Conservation (phyloP, 116 monocot genomes). For the Trichopus zeylanicus region DNA sequence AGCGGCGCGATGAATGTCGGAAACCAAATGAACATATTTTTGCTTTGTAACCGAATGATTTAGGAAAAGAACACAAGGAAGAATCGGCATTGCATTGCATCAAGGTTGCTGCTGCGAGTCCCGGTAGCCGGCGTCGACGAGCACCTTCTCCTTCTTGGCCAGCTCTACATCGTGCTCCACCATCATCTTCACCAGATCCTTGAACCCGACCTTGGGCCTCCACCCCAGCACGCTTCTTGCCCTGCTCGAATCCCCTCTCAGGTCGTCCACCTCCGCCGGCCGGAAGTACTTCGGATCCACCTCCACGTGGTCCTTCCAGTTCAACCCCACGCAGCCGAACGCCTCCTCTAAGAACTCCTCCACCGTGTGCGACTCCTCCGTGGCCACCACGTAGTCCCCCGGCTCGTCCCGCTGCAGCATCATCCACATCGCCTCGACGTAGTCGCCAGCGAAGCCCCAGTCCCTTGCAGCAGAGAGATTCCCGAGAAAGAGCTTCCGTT, state of each 20-base stretch:
- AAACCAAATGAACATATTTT: too few relatives aligned
- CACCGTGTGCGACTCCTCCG: conserved; percentile 77
- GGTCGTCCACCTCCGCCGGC: conserved; percentile 71
- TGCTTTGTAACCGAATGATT: too few relatives aligned
- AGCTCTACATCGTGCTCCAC: conserved; percentile 55
- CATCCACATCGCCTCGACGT: conserved; percentile 92
- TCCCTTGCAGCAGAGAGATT: conserved; percentile 68
- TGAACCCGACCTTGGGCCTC: conserved; percentile 74
- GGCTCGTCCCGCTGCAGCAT: conserved; percentile 87
- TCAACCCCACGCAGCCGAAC: conserved; percentile 56
- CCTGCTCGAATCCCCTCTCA: conserved; percentile 70
- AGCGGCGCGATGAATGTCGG: too few relatives aligned
- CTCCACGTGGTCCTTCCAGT: conserved; percentile 83
- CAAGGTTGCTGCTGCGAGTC: conserved; percentile 50
- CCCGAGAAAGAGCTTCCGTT: conserved; percentile 68
- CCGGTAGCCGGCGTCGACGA: conserved; percentile 51
- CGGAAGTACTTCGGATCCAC: conserved; percentile 80
- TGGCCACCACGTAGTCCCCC: conserved; percentile 77
- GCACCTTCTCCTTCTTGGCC: conserved; percentile 58
- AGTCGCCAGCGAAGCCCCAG: conserved; percentile 89
- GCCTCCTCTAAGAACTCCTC: conserved; percentile 72
- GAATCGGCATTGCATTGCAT: background rate
- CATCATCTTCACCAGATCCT: conserved; percentile 75
- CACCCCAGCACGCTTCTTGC: conserved; percentile 51
- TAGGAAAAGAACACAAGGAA: background rate